A percentile compares a stretch with the other conserved stretches of the same genome.
Conservation (phyloP, 345 rosid species). For the Pistacia atlantica region DNA sequence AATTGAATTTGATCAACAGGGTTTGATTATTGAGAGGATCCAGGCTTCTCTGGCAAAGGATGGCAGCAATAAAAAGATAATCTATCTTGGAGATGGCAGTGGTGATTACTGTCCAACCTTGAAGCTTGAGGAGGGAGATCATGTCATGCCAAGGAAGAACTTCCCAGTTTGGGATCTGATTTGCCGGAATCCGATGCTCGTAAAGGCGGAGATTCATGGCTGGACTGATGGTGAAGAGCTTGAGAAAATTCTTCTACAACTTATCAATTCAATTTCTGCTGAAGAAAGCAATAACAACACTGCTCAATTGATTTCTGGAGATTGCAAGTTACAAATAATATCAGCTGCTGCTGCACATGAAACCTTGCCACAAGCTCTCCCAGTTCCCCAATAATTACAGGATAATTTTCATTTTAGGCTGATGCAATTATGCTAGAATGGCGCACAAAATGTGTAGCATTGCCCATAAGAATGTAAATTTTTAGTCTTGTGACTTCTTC, state of each 20-base stretch:
- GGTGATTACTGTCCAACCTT: constrained; percentile 88
- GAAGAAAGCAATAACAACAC: constrained; percentile 19
- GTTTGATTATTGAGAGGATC: constrained; percentile 61
- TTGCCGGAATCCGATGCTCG: constrained; percentile 44
- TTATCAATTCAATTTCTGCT: constrained; percentile 28
- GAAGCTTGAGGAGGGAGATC: constrained; percentile 56
- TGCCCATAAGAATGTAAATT: neutral
- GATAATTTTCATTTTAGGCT: too few species aligned
- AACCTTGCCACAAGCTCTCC: constrained; percentile 38
- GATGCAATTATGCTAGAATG: neutral
- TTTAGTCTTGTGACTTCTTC: neutral
- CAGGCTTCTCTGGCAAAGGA: constrained; percentile 54
- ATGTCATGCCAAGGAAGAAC: constrained; percentile 83
- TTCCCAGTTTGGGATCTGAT: constrained; percentile 84
- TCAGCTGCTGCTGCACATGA: constrained; percentile 32
- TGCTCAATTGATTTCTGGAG: constrained; percentile 34
- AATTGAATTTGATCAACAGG: constrained; percentile 35
- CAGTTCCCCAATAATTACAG: constrained; percentile 40
- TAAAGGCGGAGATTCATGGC: constrained; percentile 68
- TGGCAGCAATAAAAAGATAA: constrained; percentile 48
- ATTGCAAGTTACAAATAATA: constrained; percentile 54
- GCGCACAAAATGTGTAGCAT: neutral
- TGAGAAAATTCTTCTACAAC: constrained; percentile 43
- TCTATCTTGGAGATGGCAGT: constrained; percentile 82
- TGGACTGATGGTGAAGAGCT: constrained; percentile 76